These are phyloP conservation scores for Pestalotiopsis fici DNA, from an alignment of 2,329 filamentous ascomycete genomes.

Conservation along the genomic window DNA sequence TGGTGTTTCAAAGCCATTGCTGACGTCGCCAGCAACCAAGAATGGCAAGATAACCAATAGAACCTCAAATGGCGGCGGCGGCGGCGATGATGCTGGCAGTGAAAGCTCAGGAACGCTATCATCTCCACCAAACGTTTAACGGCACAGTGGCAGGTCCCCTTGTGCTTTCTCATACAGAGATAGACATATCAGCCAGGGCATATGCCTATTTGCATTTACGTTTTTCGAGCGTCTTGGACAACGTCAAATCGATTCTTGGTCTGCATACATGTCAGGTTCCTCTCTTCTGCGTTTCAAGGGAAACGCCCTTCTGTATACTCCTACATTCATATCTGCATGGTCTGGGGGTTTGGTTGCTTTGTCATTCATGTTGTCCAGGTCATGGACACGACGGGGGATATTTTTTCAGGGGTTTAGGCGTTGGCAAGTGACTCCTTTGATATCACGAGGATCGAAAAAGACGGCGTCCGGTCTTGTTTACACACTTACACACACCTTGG, in stretches of 20 bases:
- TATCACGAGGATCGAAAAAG: not conserved
- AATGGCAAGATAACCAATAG: slow-evolving; percentile 35
- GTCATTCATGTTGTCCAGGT: not conserved
- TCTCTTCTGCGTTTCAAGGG: not conserved
- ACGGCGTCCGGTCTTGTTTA: not conserved
- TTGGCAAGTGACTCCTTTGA: not conserved
- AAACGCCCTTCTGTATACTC: not conserved
- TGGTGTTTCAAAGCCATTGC: slow-evolving; percentile 43
- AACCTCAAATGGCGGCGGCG: slow-evolving; percentile 13
- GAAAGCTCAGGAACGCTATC: slow-evolving; percentile 60
- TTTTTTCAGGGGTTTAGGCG: not conserved
- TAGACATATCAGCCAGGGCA: not conserved
- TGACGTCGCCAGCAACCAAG: slow-evolving; percentile 51
- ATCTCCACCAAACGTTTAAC: slow-evolving; percentile 45
- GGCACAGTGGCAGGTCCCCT: not conserved
- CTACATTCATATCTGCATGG: slow-evolving; percentile 2
- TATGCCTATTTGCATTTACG: not conserved
- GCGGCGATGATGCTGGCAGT: slow-evolving; percentile 48
- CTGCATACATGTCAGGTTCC: not conserved
- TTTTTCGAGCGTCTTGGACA: not conserved
- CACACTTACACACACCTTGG: not conserved
- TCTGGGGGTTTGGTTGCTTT: not conserved
- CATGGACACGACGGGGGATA: not conserved
- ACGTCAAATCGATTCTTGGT: not conserved
- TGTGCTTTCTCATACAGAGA: not conserved